Evolutionary conservation across 106 monocot genomes (phyloP), one percentile per base, ranked within the genome.

Genomic region (Allium sativum): DNA sequence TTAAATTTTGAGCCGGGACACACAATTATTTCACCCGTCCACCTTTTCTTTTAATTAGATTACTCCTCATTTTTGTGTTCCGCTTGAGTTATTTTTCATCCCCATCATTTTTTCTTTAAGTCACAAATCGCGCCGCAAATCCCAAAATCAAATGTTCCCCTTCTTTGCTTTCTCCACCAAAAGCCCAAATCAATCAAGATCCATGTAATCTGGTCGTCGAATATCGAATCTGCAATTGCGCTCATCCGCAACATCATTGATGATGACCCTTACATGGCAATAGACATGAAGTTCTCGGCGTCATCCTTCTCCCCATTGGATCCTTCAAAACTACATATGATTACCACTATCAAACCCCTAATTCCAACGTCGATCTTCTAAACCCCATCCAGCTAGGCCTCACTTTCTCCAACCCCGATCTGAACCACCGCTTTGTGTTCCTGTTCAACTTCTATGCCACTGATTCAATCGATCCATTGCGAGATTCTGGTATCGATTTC

Each of bases 381-480:
- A 67, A 67, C 16, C 66, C 50, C 18, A 67, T 67, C 43, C 66
- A 67, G 66, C 40, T 67, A 42, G 66, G 66, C 9, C 66, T 67
- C 54, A 67, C 66, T 11, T 67, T 67, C 66, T 67, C 52, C 18
- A 44, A 67, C 18, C 18, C 40, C 50, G 48, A 19, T 8, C 50
- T 77, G 69, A 79, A 79, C 48, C 73, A 73, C 53, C 62, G 71
- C 20, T 71, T 71, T 50, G 59, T 52, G 44, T 52, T 54, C 42
- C 14, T 56, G 41, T 18, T 44, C 17, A 72, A 79, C 40, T 50
- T 70, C 48, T 79, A 47, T 59, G 79, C 79, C 1, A 0, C 51
- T 40, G 79, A 73, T 16, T 79, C 79, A 58, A 73, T 79, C 46
- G 74, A 79, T 14, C 74, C 74, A 10, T 74, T 79, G 54, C 63